Percentiles rank a stretch among this genome's conserved stretches.
Evolutionary conservation across 1,284 basidiomycete species (phyloP).

Genomic region (Ceratobasidium sp.): DNA sequence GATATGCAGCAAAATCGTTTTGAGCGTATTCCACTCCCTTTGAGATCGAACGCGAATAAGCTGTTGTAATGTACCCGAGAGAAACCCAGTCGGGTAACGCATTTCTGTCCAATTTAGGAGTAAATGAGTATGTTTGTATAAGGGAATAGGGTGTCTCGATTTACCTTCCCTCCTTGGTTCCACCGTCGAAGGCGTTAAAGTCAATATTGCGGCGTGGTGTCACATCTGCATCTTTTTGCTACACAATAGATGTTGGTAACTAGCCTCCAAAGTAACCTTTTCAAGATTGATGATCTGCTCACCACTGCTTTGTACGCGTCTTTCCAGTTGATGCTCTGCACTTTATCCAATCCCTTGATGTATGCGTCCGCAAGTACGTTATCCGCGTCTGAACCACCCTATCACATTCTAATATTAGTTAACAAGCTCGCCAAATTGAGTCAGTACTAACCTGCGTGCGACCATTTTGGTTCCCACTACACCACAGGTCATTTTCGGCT

Average conservation of each 20-base stretch:
- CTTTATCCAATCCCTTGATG: slow-evolving; percentile 28
- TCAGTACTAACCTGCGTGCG: slow-evolving; percentile 22
- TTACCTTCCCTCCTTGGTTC: slow-evolving; percentile 36
- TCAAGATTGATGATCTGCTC: neutral
- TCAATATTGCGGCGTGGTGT: slow-evolving; percentile 37
- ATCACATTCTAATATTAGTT: neutral
- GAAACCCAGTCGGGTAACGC: slow-evolving; percentile 39
- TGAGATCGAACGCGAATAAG: slow-evolving; percentile 34
- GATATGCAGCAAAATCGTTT: slow-evolving; percentile 34
- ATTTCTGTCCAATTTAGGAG: neutral
- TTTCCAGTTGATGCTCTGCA: slow-evolving; percentile 27
- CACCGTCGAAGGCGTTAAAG: slow-evolving; percentile 39
- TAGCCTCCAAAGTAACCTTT: neutral
- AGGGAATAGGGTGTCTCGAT: neutral
- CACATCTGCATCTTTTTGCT: slow-evolving; percentile 41
- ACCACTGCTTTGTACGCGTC: slow-evolving; percentile 38
- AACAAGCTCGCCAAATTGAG: too few relatives aligned
- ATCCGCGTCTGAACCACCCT: slow-evolving; percentile 33
- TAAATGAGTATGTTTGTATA: neutral
- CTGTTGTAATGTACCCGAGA: slow-evolving; percentile 31
- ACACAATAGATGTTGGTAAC: neutral
- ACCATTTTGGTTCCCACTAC: slow-evolving; percentile 34
- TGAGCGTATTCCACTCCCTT: slow-evolving; percentile 39
- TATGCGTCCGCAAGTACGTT: slow-evolving; percentile 36
- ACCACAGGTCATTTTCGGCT: neutral